Base-by-base conservation (phyloP, 2,329 filamentous ascomycete genomes). In the Colletotrichum siamense region DNA sequence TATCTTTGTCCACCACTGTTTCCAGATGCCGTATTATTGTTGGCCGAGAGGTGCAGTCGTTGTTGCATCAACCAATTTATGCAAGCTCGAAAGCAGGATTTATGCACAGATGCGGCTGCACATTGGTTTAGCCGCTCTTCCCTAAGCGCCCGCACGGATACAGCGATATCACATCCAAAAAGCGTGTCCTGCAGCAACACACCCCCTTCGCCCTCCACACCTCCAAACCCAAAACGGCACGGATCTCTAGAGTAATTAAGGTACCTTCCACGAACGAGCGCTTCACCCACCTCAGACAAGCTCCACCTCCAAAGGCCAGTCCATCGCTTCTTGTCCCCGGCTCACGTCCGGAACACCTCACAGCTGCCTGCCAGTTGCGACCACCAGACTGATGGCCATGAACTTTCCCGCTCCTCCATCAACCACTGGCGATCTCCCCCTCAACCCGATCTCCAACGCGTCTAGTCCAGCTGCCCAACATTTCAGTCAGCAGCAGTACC, bases 331-430 rank as follows among this genome's bases (percentile, higher is more conserved):
- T 32, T 71, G 44, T 68, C 70, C 55, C 75, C 71, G 65, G 71
- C 26, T 77, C 52, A 52, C 59, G 32, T 65, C 57, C 59, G 69
- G 57, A 52, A 28, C 70, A 44, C 59, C 63, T 69, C 59, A 39
- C 74, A 76, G 74, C 74, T 76, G 74, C 28, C 74, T n/a, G 74
- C 74, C 74, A 76, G 74, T 76, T 76, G 74, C 59, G 44, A 71
- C 69, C 69, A 65, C 69, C 69, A 71, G 59, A 71, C 61, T 66
- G 52, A 69, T 28, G 75, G 75, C 75, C 77, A 83, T 83, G 82
- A 84, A 79, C 82, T 82, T 84, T 81, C 81, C 79, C 77, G 77
- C 81, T 77, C 79, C 81, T 77, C 79, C 57, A 24, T 32, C 77
- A 78, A 77, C 79, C 82, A 69, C 69, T 71, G 49, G 79, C 76